Percentiles rank a stretch among this genome's conserved stretches.
Conservation (phyloP, 805 yeast species). For the Kurtzmaniella fragi region DNA sequence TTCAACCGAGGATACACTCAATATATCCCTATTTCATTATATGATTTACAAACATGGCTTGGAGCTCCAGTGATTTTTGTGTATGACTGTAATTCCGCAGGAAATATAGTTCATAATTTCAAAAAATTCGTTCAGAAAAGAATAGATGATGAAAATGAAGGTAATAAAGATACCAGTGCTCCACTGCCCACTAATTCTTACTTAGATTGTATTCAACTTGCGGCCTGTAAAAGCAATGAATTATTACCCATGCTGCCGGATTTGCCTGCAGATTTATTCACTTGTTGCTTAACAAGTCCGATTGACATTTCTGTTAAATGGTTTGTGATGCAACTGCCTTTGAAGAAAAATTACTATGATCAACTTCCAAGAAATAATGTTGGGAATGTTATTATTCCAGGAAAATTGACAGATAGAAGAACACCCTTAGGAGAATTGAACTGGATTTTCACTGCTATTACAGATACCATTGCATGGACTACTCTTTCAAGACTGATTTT, state of each 20-base stretch:
- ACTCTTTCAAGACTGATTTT: slow-evolving; percentile 81
- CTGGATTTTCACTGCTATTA: slow-evolving; percentile 97
- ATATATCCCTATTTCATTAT: slow-evolving; percentile 92
- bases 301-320: slow-evolving; percentile 90
- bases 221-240: slow-evolving; percentile 87
- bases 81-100: slow-evolving; percentile 92
- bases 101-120: slow-evolving; percentile 85
- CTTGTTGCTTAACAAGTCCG: slow-evolving; percentile 93
- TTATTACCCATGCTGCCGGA: slow-evolving; percentile 88
- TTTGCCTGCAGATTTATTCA: slow-evolving; percentile 91
- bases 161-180: slow-evolving; percentile 44
- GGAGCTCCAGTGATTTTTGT: slow-evolving; percentile 97
- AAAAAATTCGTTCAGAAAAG: slow-evolving; percentile 86
- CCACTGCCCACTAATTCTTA: slow-evolving; percentile 66
- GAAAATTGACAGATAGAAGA: slow-evolving; percentile 84
- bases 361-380: slow-evolving; percentile 43
- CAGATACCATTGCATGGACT: slow-evolving; percentile 98
- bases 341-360: slow-evolving; percentile 46
- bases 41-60: slow-evolving; percentile 92
- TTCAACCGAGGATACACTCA: slow-evolving; percentile 96
- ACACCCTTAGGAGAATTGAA: slow-evolving; percentile 94
- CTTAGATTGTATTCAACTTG: slow-evolving; percentile 85
- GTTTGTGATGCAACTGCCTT: slow-evolving; percentile 81
- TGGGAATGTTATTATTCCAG: slow-evolving; percentile 74
- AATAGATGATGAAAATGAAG: slow-evolving; percentile 77